Evolutionary conservation across 352 stramenopile genomes (phyloP), one percentile per base, ranked within the genome.

Genomic region (Pythium myriotylum): DNA sequence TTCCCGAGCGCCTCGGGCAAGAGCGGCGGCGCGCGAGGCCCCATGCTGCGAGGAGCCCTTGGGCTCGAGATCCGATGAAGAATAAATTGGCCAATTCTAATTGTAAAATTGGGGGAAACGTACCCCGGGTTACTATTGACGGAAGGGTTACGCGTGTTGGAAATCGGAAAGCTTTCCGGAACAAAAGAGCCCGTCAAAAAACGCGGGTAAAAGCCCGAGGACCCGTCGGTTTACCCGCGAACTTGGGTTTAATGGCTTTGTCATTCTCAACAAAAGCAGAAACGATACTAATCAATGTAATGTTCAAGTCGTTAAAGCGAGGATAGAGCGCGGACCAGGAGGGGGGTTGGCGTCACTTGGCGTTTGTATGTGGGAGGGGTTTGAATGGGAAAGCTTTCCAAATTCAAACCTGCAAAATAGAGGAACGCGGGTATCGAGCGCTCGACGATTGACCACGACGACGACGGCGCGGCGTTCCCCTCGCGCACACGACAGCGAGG

Each of bases 1-100:
- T 99, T 99, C 72, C 95, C 97, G 3, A 92, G 83, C 51, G 71
- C 73, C 53, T 92, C 87, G 68, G 55, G 68, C 26, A 82, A 86
- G 29, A 51, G 68, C 22, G 58, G 72, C 13, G 53, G 48, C 6
- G 75, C 73, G 49, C 79, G 67, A 22, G 73, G 77, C 27, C 54
- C 91, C 45, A 65, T 92, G 64, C 56, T 92, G 24, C 81, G n/a
- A n/a, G n/a, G n/a, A n/a, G n/a, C 82, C 4, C 67, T 88, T 2
- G 80, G 80, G 23, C 59, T 74, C 6, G 79, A 90, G 58, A 90
- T 92, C 53, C 71, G 84, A 73, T 94, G 68, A 23, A 48, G 26
- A 26, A 35, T 35, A 35, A n/a, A n/a, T n/a, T n/a, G n/a, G n/a
- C n/a, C n/a, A n/a, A n/a, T n/a, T n/a, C n/a, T n/a, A n/a, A n/a